A percentile compares a stretch with the other conserved stretches of the same genome.
Evolutionary conservation across 2,329 filamentous ascomycete species (phyloP).

Genomic region (Orbilia javanica): DNA sequence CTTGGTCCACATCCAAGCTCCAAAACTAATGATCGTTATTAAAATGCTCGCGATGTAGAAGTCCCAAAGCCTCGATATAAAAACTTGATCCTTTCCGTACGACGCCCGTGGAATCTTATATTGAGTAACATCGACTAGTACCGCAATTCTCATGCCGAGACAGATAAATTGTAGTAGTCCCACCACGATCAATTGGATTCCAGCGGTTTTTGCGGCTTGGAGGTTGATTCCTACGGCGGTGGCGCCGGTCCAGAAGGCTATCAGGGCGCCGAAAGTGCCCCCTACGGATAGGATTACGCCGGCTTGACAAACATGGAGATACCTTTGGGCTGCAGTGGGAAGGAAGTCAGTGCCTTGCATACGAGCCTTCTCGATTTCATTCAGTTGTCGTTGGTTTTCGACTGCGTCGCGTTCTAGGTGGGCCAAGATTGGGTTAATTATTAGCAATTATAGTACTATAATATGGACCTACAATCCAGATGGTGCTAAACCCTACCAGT

Average conservation of each 20-base stretch:
- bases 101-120: not conserved
- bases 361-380: constrained; percentile 47
- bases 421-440: not conserved
- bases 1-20: constrained; percentile 53
- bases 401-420: constrained; percentile 61
- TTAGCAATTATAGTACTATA: not conserved
- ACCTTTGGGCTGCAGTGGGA: constrained; percentile 15
- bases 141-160: not conserved
- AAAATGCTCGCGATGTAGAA: constrained; percentile 10
- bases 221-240: constrained; percentile 16
- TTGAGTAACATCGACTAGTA: not conserved
- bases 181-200: constrained; percentile 40
- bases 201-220: constrained; percentile 36
- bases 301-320: constrained; percentile 28
- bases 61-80: constrained; percentile 32
- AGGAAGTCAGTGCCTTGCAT: constrained; percentile 22
- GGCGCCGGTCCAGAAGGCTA: constrained; percentile 47
- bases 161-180: constrained; percentile 33
- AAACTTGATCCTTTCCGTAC: constrained; percentile 33
- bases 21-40: constrained; percentile 29
- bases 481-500: no score
- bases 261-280: constrained; percentile 21
- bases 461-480: no score
- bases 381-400: constrained; percentile 60
- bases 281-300: constrained; percentile 33